These are phyloP conservation scores for Epichloe sp. DNA, from an alignment of 2,329 filamentous ascomycete species.

Conservation along the genomic window DNA sequence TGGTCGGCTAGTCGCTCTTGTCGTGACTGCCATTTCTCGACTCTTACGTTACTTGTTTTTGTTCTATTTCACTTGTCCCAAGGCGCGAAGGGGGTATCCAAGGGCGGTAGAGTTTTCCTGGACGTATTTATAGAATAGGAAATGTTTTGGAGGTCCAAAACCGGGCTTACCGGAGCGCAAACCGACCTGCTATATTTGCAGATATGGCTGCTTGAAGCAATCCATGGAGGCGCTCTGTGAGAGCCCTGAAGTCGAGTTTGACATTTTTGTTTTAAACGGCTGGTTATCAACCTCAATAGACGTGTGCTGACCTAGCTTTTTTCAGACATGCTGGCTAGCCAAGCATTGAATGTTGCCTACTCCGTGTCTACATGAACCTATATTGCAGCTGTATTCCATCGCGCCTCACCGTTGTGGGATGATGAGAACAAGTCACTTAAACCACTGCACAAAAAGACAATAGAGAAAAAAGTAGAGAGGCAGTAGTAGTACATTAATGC, in stretches of 20 bases:
- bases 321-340: too few species aligned
- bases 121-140: neutral
- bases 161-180: neutral
- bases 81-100: neutral
- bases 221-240: neutral
- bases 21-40: neutral
- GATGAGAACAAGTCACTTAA: too few species aligned
- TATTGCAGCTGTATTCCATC: too few species aligned
- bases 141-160: neutral
- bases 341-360: too few species aligned
- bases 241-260: neutral
- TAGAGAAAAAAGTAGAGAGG: neutral
- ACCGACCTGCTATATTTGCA: neutral
- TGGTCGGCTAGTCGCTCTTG: neutral
- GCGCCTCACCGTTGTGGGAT: too few species aligned
- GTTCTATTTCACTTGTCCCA: neutral
- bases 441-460: neutral
- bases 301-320: neutral
- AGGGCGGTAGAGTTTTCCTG: neutral
- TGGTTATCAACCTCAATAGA: neutral
- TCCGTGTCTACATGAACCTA: too few species aligned
- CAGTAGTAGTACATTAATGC: neutral
- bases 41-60: neutral
- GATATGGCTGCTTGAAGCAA: neutral
- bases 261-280: neutral